Evolutionary conservation across 2,329 filamentous ascomycete genomes (phyloP).

Genomic region (Aspergillus oerlinghausenensis): DNA sequence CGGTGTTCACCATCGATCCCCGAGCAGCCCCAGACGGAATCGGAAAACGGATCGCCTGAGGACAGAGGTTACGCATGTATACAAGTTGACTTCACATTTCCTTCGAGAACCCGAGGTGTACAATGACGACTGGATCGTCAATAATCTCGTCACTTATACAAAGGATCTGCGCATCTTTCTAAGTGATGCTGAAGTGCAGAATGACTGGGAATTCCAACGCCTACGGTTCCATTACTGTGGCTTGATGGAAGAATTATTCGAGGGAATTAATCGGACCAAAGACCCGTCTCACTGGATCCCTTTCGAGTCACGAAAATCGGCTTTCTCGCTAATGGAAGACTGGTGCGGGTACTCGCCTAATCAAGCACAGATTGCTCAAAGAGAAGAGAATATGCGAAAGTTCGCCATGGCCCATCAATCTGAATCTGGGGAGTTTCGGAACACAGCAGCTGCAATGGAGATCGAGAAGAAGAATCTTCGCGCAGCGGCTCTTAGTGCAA

Average conservation of each 20-base stretch:
- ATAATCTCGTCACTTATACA: slow-evolving; percentile 81
- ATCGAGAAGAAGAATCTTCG: slow-evolving; percentile 93
- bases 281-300: slow-evolving; percentile 94
- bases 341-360: slow-evolving; percentile 98
- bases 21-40: slow-evolving; percentile 76
- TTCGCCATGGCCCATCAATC: slow-evolving; percentile 75
- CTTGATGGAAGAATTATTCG: slow-evolving; percentile 85
- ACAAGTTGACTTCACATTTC: slow-evolving; percentile 89
- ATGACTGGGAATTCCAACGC: slow-evolving; percentile 90
- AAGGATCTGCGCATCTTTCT: slow-evolving; percentile 91
- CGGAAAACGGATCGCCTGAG: slow-evolving; percentile 79
- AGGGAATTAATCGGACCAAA: slow-evolving; percentile 78
- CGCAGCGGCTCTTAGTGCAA: slow-evolving; percentile 85
- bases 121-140: slow-evolving; percentile 84
- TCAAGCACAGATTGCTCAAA: slow-evolving; percentile 71
- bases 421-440: slow-evolving; percentile 68
- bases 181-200: slow-evolving; percentile 90
- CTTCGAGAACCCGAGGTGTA: slow-evolving; percentile 73
- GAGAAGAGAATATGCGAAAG: slow-evolving; percentile 83
- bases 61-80: slow-evolving; percentile 93
- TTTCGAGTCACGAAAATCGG: slow-evolving; percentile 91
- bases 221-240: slow-evolving; percentile 91
- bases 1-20: slow-evolving; percentile 69
- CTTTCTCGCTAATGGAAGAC: slow-evolving; percentile 95
- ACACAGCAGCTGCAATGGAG: slow-evolving; percentile 83